Base-by-base conservation (phyloP, 768 basidiomycete species). In the Tylopilus sp. region DNA sequence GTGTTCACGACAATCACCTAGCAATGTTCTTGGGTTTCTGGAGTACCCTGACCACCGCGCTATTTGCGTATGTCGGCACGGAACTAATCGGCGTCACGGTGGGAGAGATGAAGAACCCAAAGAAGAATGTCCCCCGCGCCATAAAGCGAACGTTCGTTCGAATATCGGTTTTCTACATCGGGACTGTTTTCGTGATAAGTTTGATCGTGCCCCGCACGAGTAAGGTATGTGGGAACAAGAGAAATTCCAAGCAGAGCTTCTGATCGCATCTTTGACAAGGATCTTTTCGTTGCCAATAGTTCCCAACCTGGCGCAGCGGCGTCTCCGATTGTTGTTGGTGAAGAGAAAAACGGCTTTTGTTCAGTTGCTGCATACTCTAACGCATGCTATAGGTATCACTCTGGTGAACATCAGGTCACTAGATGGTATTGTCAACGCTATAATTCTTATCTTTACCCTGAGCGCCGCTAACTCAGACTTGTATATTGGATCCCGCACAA, bases 41-140 rank as follows among this genome's bases (percentile, higher is more conserved):
- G 81, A 75, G 80, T 16, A 83, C 84, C 4, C 69, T 89, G 41
- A 84, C 81, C 43, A 89, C 85, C 56, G 87, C 84, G 24, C 73
- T 86, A 4, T 89, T 90, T 69, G 84, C 86, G 14, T 85, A 80
- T 65, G 81, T 84, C 53, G 85, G 87, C 28, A 92, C 87, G 19
- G 88, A 92, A 67, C 74, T 89, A 17, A 83, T 92, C 53, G 87
- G 87, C 63, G 82, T 88, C 53, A 74, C 73, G 25, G 80, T 73
- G n/a, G 66, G 70, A 40, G 66, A 83, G 37, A 21, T 83, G 12
- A 78, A 87, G 63, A 86, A 89, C 68, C 88, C 87, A 30, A 74
- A 86, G 54, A 80, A 79, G 65, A 87, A 85, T 43, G 85, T 92
- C 56, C 86, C 89, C 2, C 78, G 76, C 53, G 87, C 85, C n/a